Evolutionary conservation across 441 rosid genomes (phyloP), one percentile per base, ranked within the genome.

Genomic region (Jatropha multifida): DNA sequence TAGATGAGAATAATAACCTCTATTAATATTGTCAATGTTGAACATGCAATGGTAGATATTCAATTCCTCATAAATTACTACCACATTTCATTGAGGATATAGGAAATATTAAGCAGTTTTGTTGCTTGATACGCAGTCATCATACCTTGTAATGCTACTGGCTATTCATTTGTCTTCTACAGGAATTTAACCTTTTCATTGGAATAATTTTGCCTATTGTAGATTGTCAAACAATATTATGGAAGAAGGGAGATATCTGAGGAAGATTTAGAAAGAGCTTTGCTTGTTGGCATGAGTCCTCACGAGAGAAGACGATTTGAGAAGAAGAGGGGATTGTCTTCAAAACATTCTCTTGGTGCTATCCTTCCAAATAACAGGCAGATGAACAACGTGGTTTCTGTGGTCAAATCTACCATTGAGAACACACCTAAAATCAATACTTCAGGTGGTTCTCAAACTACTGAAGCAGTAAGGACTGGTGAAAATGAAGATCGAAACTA

Each of bases 221-320:
- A 96, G 99, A 85, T 86, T 79, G 90, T 96, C 17, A 86, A 71
- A 88, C 89, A 80, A 81, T 93, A 88, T 81, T 94, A 92, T 69
- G 98, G 99, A 56, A 95, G 97, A 81, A 85, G 97, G 70, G 90
- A 95, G 76, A 85, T 95, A 89, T 83, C 89, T 4, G 79, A 86
- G 68, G 90, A 90, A 73, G 99, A 93, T 86, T 83, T 93, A 83
- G 95, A 92, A 80, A 87, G 79, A 78, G 99, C 97, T 81, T 76
- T 96, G 84, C 84, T 88, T 72, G 89, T 90, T 62, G 98, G 98
- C 74, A 88, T 93, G 93, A 92, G 95, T 81, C 89, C 98, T 78
- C 91, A 92, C 41, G 97, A 91, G 83, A 87, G 86, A 84, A 88
- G 91, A 81, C 83, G 88, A 76, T 79, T 85, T 42, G 85, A 84